Evolutionary conservation across 257 asterid genomes (phyloP), one percentile per base, ranked within the genome.

Genomic region (Solanum phureja): DNA sequence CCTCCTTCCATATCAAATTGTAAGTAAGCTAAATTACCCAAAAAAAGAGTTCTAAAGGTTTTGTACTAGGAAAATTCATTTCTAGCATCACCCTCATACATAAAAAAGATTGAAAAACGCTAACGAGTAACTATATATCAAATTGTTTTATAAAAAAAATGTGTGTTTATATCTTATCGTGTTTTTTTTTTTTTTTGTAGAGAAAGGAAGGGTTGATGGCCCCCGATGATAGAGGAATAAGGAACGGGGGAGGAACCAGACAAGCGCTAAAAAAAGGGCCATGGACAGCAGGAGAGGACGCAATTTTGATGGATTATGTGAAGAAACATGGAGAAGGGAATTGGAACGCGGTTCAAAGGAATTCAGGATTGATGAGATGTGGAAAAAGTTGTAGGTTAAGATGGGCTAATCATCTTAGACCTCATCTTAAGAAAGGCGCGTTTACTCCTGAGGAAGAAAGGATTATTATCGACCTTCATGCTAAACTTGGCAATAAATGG

Each of bases 331-430:
- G 95, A 12, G 97, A 94, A 68, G 97, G 97, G 13, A 95, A 94
- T 79, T 95, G 97, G 98, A 95, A 95, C 38, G 95, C 98, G 0
- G 97, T 95, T 27, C 97, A 93, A 58, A 89, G 93, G 83, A 93
- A 94, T 82, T 92, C 98, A 0, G 95, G 95, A 27, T 88, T 95
- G 84, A 72, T 92, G 95, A 88, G 98, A 83, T 94, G 96, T 29
- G 98, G 96, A 4, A 91, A 91, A 68, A 91, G 93, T 75, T 91
- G 93, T 16, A 87, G 93, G 82, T 84, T 91, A 11, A 88, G 93
- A 86, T 91, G 93, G 93, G 91, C 92, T 56, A 91, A 91, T 58
- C 93, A 91, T 72, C 79, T 91, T 10, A 76, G 93, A 89, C 93
- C 93, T 24, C 89, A 91, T 88, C 93, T 91, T 34, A 90, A 89